phyloP scores from a whole-genome alignment of 176 grass and related monocot genomes.

The Aegilops speltoides region DNA sequence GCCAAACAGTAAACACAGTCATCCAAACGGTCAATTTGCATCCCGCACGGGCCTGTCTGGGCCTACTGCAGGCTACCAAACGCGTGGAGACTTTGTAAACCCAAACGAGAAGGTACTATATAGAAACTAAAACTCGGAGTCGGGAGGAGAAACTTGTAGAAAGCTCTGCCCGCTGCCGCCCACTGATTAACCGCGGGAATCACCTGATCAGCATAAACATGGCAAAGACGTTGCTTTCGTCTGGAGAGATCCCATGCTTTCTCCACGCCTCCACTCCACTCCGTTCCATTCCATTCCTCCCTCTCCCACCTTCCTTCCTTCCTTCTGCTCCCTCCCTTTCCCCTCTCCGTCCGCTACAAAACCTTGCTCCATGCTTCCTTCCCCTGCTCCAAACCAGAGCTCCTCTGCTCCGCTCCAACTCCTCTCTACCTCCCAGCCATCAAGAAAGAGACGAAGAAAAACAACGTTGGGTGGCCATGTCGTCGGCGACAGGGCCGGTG shows the following conservation, averaged over 20 bases:
- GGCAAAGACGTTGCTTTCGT: neutral
- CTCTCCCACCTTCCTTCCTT: neutral
- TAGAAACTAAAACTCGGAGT: no score
- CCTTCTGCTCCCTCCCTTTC: neutral
- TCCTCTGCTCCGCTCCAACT: neutral
- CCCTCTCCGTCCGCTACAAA: neutral
- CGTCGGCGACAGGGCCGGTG: slow-evolving; percentile 18
- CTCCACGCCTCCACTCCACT: slow-evolving; percentile 47
- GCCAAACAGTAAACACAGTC: no score
- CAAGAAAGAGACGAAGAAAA: neutral
- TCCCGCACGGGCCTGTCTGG: no score
- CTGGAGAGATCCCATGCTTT: slow-evolving; percentile 52
- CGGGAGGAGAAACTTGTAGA: neutral
- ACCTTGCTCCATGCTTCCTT: neutral
- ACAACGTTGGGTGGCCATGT: neutral
- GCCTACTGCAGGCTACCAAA: no score
- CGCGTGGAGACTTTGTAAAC: no score
- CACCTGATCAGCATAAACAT: neutral
- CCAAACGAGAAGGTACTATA: no score
- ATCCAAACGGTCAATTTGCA: no score
- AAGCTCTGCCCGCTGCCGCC: neutral
- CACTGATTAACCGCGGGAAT: neutral
- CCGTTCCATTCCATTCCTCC: slow-evolving; percentile 4
- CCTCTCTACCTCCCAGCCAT: neutral
- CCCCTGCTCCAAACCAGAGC: neutral